These are phyloP conservation scores for Hibiscus mutabilis DNA, from an alignment of 345 rosid genomes.

Conservation along the genomic window DNA sequence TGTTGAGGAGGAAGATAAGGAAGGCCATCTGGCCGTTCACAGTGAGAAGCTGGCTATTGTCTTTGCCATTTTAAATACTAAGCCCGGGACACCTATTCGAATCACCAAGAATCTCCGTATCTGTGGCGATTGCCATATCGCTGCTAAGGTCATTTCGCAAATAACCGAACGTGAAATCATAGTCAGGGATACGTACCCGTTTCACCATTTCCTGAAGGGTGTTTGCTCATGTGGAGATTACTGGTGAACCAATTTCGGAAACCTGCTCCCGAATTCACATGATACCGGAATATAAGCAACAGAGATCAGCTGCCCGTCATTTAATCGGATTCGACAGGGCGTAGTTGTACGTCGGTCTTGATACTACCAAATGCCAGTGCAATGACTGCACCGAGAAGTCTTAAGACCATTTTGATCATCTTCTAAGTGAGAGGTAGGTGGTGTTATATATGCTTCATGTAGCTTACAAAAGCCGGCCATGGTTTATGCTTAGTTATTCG, in stretches of 20 bases:
- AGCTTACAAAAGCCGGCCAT: too few relatives aligned
- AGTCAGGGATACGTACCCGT: constrained; percentile 56
- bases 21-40: constrained; percentile 61
- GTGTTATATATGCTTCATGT: too few relatives aligned
- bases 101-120: constrained; percentile 73
- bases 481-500: too few relatives aligned
- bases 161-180: constrained; percentile 50
- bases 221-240: constrained; percentile 69
- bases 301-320: background rate
- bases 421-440: background rate
- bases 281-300: background rate
- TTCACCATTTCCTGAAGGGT: constrained; percentile 57
- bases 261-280: background rate
- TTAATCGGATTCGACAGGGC: too few relatives aligned
- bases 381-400: background rate
- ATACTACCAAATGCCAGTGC: background rate
- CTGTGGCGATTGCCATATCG: constrained; percentile 68
- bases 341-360: background rate
- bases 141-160: constrained; percentile 60
- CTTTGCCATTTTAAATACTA: constrained; percentile 53
- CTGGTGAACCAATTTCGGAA: constrained; percentile 35
- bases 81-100: constrained; percentile 37
- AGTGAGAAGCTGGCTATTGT: constrained; percentile 75
- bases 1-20: constrained; percentile 79
- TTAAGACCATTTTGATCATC: constrained; percentile 1